Evolutionary conservation across 495 filamentous ascomycete species (phyloP).

Genomic region (Acidiella bohemica): DNA sequence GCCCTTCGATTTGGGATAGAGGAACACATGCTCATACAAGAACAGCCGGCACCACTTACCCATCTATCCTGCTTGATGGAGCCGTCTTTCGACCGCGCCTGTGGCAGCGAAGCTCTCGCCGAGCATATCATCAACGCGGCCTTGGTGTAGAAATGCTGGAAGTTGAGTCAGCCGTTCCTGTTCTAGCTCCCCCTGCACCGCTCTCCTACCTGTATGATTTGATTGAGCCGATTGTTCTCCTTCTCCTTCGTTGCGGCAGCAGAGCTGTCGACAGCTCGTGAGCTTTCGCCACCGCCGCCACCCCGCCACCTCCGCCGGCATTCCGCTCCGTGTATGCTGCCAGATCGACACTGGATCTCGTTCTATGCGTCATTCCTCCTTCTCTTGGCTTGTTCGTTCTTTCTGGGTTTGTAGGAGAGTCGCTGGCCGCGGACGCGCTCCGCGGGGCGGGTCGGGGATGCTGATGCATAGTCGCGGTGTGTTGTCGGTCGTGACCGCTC

Average conservation of each 20-base stretch:
- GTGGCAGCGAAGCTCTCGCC: slow-evolving; percentile 57
- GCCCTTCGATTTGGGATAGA: slow-evolving; percentile 10
- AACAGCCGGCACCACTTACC: slow-evolving; percentile 47
- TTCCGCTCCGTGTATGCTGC: slow-evolving; percentile 18
- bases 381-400: slow-evolving; percentile 63
- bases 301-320: slow-evolving; percentile 4
- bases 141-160: slow-evolving; percentile 82
- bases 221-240: slow-evolving; percentile 50
- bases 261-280: neutral
- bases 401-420: slow-evolving; percentile 50
- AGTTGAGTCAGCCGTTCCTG: slow-evolving; percentile 15
- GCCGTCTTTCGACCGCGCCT: slow-evolving; percentile 43
- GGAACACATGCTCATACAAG: neutral
- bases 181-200: neutral
- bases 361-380: slow-evolving; percentile 20
- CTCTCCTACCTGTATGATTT: slow-evolving; percentile 66
- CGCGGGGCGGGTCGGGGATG: slow-evolving; percentile 58
- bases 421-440: slow-evolving; percentile 51
- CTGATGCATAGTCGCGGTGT: slow-evolving; percentile 60
- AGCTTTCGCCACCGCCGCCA: slow-evolving; percentile 3
- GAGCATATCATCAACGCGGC: slow-evolving; percentile 74
- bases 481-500: too few species aligned
- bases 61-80: slow-evolving; percentile 73
- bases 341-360: slow-evolving; percentile 18
- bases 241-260: slow-evolving; percentile 9